phyloP scores from a whole-genome alignment of 345 rosid species.

The Acer yangbiense region DNA sequence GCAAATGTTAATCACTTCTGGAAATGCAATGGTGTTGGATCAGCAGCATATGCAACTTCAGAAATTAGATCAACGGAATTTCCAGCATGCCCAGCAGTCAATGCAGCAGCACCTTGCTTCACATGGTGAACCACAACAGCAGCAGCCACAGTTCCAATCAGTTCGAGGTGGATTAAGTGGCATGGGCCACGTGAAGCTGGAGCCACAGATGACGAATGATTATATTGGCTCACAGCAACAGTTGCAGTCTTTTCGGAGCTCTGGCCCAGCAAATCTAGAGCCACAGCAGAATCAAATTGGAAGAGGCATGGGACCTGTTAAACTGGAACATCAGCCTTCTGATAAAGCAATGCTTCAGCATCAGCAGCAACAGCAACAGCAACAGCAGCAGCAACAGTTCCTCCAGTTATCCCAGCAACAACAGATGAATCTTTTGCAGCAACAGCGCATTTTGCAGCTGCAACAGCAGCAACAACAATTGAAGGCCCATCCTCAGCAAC shows the following conservation, averaged over 20 bases:
- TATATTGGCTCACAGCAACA: constrained; percentile 63
- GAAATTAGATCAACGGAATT: constrained; percentile 62
- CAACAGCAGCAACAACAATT: constrained; percentile 81
- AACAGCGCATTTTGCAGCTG: constrained; percentile 71
- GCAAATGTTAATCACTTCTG: constrained; percentile 57
- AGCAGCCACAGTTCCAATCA: constrained; percentile 68
- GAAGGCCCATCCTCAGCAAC: constrained; percentile 84
- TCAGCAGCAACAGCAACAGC: constrained; percentile 67
- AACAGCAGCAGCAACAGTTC: constrained; percentile 70
- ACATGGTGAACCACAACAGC: constrained; percentile 38
- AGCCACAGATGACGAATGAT: constrained; percentile 71
- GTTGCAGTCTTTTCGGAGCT: constrained; percentile 59
- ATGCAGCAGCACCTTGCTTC: constrained; percentile 60
- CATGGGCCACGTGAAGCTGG: constrained; percentile 77
- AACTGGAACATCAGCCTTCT: constrained; percentile 77
- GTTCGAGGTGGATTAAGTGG: constrained; percentile 58
- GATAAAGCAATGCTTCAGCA: constrained; percentile 75
- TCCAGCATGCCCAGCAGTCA: constrained; percentile 74
- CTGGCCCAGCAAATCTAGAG: constrained; percentile 70
- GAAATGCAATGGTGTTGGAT: constrained; percentile 61
- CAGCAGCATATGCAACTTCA: constrained; percentile 53
- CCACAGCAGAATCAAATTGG: constrained; percentile 61
- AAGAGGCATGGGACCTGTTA: constrained; percentile 66
- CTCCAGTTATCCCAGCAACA: constrained; percentile 75
- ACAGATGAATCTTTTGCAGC: constrained; percentile 69